phyloP scores from a whole-genome alignment of 2,329 filamentous ascomycete genomes.

The Hymenoscyphus scutula region DNA sequence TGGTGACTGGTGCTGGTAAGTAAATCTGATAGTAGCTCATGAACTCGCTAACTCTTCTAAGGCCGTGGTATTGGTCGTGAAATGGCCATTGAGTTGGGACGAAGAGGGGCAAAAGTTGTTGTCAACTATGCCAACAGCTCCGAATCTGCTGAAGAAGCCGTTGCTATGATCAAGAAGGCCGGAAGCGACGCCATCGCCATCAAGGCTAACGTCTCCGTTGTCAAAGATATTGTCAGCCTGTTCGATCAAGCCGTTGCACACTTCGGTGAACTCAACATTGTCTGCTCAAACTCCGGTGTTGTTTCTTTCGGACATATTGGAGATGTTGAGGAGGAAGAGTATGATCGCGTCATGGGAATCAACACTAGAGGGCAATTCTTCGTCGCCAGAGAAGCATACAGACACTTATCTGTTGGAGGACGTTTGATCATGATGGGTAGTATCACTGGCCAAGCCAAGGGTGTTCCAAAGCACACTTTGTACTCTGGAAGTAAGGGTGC shows the following conservation, averaged over 20 bases:
- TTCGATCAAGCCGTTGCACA: slow-evolving; percentile 32
- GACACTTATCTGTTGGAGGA: slow-evolving; percentile 66
- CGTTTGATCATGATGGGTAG: slow-evolving; percentile 73
- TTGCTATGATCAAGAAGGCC: slow-evolving; percentile 56
- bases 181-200: slow-evolving; percentile 53
- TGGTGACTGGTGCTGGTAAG: slow-evolving; percentile 37
- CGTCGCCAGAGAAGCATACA: slow-evolving; percentile 72
- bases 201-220: slow-evolving; percentile 56
- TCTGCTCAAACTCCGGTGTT: slow-evolving; percentile 44
- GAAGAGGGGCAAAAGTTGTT: slow-evolving; percentile 62
- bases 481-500: slow-evolving; percentile 76
- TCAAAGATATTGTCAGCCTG: slow-evolving; percentile 39
- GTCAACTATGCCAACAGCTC: slow-evolving; percentile 55
- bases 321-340: slow-evolving; percentile 34
- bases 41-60: slow-evolving; percentile 26
- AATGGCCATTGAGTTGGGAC: slow-evolving; percentile 64
- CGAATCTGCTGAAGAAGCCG: slow-evolving; percentile 62
- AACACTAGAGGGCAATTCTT: slow-evolving; percentile 73
- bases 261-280: slow-evolving; percentile 35
- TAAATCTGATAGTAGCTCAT: neutral
- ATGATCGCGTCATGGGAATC: slow-evolving; percentile 54
- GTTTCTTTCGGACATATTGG: slow-evolving; percentile 46
- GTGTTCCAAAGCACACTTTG: slow-evolving; percentile 67
- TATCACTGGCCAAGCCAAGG: slow-evolving; percentile 65
- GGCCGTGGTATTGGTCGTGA: slow-evolving; percentile 64